Conservation (phyloP, 2,329 filamentous ascomycete species). For the Beauveria pseudobassiana region DNA sequence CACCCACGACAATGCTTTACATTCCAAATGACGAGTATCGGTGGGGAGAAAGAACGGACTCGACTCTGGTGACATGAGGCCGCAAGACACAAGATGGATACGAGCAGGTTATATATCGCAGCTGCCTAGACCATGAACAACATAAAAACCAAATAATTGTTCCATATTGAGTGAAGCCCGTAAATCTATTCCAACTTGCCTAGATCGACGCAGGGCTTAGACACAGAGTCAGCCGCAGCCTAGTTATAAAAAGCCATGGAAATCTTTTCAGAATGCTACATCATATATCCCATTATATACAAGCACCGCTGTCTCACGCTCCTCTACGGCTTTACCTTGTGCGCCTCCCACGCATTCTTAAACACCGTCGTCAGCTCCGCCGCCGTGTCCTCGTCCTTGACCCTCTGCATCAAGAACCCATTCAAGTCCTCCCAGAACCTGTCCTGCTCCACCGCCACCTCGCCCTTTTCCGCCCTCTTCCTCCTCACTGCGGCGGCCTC, state of each 20-base stretch:
- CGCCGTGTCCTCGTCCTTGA: constrained; percentile 63
- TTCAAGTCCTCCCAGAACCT: constrained; percentile 84
- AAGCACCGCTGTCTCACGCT: not conserved
- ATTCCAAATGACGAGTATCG: not conserved
- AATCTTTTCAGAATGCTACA: not conserved
- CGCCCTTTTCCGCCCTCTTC: not conserved
- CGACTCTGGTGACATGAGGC: not conserved
- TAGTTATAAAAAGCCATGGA: not conserved
- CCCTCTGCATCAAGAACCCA: constrained; percentile 69
- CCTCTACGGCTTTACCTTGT: constrained; percentile 23
- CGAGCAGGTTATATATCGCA: constrained; percentile 10
- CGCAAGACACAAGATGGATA: constrained; percentile 4
- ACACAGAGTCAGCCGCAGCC: not conserved
- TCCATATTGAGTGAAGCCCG: not conserved
- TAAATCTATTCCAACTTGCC: not conserved
- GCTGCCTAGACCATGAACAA: constrained; percentile 7
- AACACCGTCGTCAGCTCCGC: constrained; percentile 61
- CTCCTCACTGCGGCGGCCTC: not conserved
- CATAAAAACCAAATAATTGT: not conserved
- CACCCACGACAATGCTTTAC: not conserved
- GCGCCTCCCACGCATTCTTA: constrained; percentile 59
- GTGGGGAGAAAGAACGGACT: not conserved
- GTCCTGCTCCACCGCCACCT: constrained; percentile 47
- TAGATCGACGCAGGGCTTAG: not conserved
- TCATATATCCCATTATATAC: not conserved